Conservation (phyloP, 805 yeast genomes). For the Ogataea allantospora region DNA sequence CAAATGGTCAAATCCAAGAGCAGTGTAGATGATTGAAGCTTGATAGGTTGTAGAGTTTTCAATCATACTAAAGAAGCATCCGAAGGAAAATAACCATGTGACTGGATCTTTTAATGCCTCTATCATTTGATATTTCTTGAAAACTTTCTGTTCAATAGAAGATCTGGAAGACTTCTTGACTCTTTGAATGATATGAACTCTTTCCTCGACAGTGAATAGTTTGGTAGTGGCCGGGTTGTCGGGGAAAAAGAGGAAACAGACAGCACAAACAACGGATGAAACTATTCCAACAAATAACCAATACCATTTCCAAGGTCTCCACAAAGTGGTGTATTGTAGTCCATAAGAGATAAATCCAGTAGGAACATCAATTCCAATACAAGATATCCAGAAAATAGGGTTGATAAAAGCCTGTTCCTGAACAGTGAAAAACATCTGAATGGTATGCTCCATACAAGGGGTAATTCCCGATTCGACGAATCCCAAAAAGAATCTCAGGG, state of each 20-base stretch:
- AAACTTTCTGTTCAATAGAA: constrained; percentile 27
- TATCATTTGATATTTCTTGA: constrained; percentile 29
- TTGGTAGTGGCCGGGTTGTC: constrained; percentile 53
- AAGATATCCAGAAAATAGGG: constrained; percentile 49
- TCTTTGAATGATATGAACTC: constrained; percentile 33
- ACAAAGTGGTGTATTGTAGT: constrained; percentile 14
- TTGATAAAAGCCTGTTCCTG: constrained; percentile 43
- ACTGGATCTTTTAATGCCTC: constrained; percentile 32
- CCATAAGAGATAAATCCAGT: constrained; percentile 35
- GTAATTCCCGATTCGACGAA: constrained; percentile 31
- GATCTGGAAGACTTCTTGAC: constrained; percentile 25
- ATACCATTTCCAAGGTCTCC: constrained; percentile 44
- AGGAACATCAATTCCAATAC: constrained; percentile 43
- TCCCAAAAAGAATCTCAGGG: constrained; percentile 37
- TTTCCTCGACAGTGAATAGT: constrained; percentile 41
- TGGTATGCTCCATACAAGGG: constrained; percentile 19
- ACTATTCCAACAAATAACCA: constrained; percentile 52
- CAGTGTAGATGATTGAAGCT: constrained; percentile 13
- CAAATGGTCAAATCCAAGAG: constrained; percentile 17
- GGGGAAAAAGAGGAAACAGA: constrained; percentile 45
- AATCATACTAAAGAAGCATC: constrained; percentile 20
- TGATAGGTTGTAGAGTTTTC: constrained; percentile 25
- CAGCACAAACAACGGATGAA: constrained; percentile 39
- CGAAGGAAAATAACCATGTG: constrained; percentile 45
- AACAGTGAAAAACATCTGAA: constrained; percentile 45